Evolutionary conservation across 306 rosid species (phyloP), one percentile per base, ranked within the genome.

Genomic region (Acacia acuminata): DNA sequence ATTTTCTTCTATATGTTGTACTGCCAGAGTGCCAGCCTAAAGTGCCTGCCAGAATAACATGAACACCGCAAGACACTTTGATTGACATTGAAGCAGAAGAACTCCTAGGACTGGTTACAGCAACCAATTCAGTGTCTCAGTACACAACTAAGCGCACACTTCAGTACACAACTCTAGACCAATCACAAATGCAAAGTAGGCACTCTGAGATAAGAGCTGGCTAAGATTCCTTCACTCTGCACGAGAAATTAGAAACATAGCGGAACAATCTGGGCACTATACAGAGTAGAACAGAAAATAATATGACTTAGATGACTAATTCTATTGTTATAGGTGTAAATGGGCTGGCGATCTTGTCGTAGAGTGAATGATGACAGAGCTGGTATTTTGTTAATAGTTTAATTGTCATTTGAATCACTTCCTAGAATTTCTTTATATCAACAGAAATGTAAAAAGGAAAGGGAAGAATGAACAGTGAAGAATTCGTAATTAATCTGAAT

Each of bases 361-460:
- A 40, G 43, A 65, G 77, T 67, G 75, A 30, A 42, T 71, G 48
- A 20, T 3, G 13, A 20, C 19, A 8, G 25, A n/a, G 51, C 70
- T 65, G 40, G 45, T 82, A 30, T 71, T 82, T 84, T 71, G 55
- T 61, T 71, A 2, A 45, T 42, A 55, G 82, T 64, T 84, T 12
- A 84, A 63, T 51, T 22, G 43, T 47, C 20, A 48, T 63, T 75
- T 63, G 43, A 51, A 69, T 51, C 25, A 4, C 61, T 43, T 63
- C 9, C 13, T n/a, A 10, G 10, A 15, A 40, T 74, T 51, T 51
- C 30, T 47, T 47, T n/a, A n/a, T n/a, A n/a, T n/a, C n/a, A n/a
- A n/a, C n/a, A n/a, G n/a, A n/a, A n/a, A n/a, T n/a, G n/a, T n/a
- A n/a, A n/a, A n/a, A n/a, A n/a, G n/a, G n/a, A n/a, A n/a, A n/a